phyloP scores from a whole-genome alignment of 1,139 yeast species.

The Pichia kudriavzevii region DNA sequence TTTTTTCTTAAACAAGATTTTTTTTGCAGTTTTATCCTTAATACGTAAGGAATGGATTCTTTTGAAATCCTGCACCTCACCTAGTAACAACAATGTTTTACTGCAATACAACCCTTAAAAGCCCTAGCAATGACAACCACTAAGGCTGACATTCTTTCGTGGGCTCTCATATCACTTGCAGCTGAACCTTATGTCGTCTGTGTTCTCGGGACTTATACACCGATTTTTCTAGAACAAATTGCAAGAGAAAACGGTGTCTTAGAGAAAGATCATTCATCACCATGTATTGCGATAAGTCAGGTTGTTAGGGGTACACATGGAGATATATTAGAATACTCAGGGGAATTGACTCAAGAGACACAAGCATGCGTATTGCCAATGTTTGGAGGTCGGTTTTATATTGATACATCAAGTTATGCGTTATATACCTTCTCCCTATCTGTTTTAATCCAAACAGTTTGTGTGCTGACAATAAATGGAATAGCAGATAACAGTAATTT shows the following conservation, averaged over 20 bases:
- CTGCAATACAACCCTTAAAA: no score
- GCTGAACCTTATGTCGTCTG: constrained; percentile 70
- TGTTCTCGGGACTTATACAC: constrained; percentile 66
- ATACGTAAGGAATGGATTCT: no score
- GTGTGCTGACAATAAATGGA: constrained; percentile 63
- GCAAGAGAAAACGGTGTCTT: constrained; percentile 61
- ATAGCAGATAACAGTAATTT: constrained; percentile 51
- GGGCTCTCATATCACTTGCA: constrained; percentile 30
- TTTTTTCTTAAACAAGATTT: no score
- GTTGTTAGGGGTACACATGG: no score
- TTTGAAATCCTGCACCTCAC: no score
- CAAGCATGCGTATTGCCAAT: constrained; percentile 35
- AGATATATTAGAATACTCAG: constrained; percentile 7
- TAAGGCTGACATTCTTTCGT: constrained; percentile 11
- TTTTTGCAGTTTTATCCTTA: no score
- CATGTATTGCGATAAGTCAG: constrained; percentile 24
- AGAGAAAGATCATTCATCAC: constrained; percentile 35
- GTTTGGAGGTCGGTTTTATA: constrained; percentile 29
- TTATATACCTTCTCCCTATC: constrained; percentile 59
- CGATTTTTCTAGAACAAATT: constrained; percentile 54
- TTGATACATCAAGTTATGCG: constrained; percentile 64
- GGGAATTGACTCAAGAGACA: constrained; percentile 31
- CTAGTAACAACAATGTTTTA: no score
- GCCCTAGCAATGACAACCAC: constrained; percentile 10
- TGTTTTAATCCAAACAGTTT: constrained; percentile 55